A percentile compares a stretch with the other conserved stretches of the same genome.
Evolutionary conservation across 2,329 filamentous ascomycete species (phyloP).

Genomic region (Aspergillus calidoustus): DNA sequence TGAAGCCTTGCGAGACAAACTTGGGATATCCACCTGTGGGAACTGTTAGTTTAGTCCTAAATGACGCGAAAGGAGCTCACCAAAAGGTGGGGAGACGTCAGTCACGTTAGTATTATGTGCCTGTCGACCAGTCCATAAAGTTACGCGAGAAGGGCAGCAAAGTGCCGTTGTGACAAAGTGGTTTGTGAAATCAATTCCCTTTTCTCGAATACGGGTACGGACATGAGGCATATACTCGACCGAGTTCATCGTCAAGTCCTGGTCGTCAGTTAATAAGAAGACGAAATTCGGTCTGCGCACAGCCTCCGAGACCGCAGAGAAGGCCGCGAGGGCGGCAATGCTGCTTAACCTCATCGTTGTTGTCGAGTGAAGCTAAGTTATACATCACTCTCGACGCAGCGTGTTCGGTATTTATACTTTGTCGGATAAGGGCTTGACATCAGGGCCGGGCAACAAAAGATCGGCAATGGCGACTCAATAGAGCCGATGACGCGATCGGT

Average conservation of each 20-base stretch:
- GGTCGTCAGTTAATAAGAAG: conserved; percentile 71
- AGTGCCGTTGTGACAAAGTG: conserved; percentile 66
- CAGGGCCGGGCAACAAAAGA: not conserved
- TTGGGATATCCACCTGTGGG: conserved; percentile 47
- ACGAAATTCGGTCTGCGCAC: conserved; percentile 59
- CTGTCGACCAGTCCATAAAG: conserved; percentile 65
- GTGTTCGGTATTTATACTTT: not conserved
- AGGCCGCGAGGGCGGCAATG: conserved; percentile 1
- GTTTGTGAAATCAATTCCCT: conserved; percentile 62
- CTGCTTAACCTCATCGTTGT: conserved; percentile 6
- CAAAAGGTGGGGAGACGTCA: conserved; percentile 37
- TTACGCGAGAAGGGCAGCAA: conserved; percentile 69
- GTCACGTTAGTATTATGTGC: conserved; percentile 74
- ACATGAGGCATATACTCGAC: conserved; percentile 57
- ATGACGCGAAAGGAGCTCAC: not conserved
- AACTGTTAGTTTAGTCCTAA: conserved; percentile 35
- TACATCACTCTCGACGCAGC: not conserved
- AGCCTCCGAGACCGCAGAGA: conserved; percentile 2
- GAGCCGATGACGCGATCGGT: conserved; percentile 11
- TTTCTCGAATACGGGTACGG: conserved; percentile 32
- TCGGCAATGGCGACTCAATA: conserved; percentile 7
- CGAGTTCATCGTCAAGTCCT: conserved; percentile 53
- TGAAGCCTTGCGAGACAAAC: no score
- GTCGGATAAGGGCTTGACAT: not conserved
- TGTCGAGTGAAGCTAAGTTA: not conserved